Base-by-base conservation (phyloP, 768 basidiomycete genomes). In the Suillus bovinus region DNA sequence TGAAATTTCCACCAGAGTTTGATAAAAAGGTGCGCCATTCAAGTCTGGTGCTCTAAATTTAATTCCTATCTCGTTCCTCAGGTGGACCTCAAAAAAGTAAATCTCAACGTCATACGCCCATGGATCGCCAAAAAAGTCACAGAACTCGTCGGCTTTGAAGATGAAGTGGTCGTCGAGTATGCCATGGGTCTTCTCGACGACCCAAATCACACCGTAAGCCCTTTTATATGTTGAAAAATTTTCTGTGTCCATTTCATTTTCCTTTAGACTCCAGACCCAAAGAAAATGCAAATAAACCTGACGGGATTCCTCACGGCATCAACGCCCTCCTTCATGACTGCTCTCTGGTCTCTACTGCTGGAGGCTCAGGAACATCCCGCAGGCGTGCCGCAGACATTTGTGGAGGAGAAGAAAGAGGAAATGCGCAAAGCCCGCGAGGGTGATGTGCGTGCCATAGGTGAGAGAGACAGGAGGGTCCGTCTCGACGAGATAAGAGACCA, bases 51-150 rank as follows among this genome's bases (percentile, higher is more conserved):
- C 38, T 14, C 6, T 13, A 3, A 46, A 38, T 17, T 31, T 13
- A 1, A 53, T 69, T 66, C 17, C 1, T 2, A 31, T 9, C 54
- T 50, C 17, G 39, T 14, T 53, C 24, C 42, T 20, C 47, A 92
- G 92, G 94, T 97, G 50, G 96, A 98, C 73, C 90, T 96, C 85
- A 86, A 93, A 39, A 96, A 98, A 82, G 94, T 99, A 64, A 97
- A 98, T 74, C 69, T 98, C 64, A 80, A 84, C 20, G 94, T 99
- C 68, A 91, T 99, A 71, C 82, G 92, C 63, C 93, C 94, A 3
- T 99, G 97, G 97, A 88, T 98, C 63, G 91, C 93, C 16, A 94
- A 94, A 81, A 91, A 93, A 76, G 89, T 97, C 61, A 84, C 90
- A 4, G 92, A 95, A 62, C 83, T 97, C 24, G 86, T 95, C 47